Conservation (phyloP, 1,139 yeast species). For the Ashbya aceris region DNA sequence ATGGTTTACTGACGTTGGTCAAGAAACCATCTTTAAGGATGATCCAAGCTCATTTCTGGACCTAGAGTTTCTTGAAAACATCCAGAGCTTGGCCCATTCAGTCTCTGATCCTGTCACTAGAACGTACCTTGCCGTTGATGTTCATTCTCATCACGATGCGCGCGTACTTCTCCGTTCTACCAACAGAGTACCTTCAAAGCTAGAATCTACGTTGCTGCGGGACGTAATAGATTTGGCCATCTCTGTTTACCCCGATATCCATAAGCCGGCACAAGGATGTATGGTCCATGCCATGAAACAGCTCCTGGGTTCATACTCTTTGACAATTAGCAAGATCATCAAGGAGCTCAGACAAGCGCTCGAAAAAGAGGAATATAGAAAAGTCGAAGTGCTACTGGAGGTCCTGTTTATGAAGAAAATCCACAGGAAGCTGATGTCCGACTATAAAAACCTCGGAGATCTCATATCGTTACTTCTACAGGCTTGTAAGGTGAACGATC, state of each 20-base stretch:
- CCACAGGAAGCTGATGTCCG: slow-evolving; percentile 47
- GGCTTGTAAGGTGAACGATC: slow-evolving; percentile 53
- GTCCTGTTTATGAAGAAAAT: slow-evolving; percentile 46
- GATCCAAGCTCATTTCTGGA: slow-evolving; percentile 41
- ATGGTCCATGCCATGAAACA: slow-evolving; percentile 66
- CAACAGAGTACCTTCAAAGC: slow-evolving; percentile 57
- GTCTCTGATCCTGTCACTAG: slow-evolving; percentile 67
- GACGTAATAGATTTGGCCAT: slow-evolving; percentile 64
- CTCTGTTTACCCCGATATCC: slow-evolving; percentile 62
- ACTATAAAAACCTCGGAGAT: slow-evolving; percentile 43
- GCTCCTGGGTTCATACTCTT: slow-evolving; percentile 57
- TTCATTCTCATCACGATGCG: slow-evolving; percentile 70
- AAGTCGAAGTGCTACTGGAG: slow-evolving; percentile 60
- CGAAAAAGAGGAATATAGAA: slow-evolving; percentile 38
- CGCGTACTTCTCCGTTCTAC: slow-evolving; percentile 70
- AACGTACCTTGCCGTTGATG: slow-evolving; percentile 63
- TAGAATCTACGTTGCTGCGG: slow-evolving; percentile 55
- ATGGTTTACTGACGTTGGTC: slow-evolving; percentile 81
- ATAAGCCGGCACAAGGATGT: slow-evolving; percentile 62
- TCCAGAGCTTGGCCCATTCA: slow-evolving; percentile 41
- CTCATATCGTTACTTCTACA: slow-evolving; percentile 42
- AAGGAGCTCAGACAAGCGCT: slow-evolving; percentile 45
- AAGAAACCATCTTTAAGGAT: slow-evolving; percentile 55
- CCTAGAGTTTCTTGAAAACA: slow-evolving; percentile 38
- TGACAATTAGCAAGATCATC: slow-evolving; percentile 36